Base-by-base conservation (phyloP, 2,329 filamentous ascomycete genomes). In the Hypoxylon sp. region DNA sequence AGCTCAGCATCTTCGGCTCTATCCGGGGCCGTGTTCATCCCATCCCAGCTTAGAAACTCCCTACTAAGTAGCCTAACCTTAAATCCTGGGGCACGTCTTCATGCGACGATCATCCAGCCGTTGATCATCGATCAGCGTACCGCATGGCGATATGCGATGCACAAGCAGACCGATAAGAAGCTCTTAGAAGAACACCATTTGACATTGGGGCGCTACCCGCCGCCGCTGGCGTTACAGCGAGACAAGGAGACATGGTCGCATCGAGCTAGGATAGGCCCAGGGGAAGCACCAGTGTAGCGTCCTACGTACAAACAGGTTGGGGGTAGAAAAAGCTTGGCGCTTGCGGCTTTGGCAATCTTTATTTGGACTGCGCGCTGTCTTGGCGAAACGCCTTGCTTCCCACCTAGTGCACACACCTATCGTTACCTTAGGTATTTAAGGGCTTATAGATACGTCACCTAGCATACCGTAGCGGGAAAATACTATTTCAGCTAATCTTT, bases 361-460 rank as follows among this genome's bases (percentile, higher is more conserved):
- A 70, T 70, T 70, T 68, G 65, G 55, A 70, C 68, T 59, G 56
- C 65, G 56, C 51, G 41, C 53, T 25, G 60, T 60, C 68, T 70
- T 70, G 65, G 68, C 68, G 64, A 67, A n/a, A 36, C 52, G 62
- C 56, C 17, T 25, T 23, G 48, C 23, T 52, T 21, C 14, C 11
- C 21, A 5, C 32, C 23, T 38, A 13, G 3, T 36, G 34, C 11
- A 14, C 36, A 38, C 25, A 17, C 23, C 5, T 25, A 25, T 5
- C 23, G n/a, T n/a, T n/a, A n/a, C n/a, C n/a, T n/a, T n/a, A n/a
- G n/a, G n/a, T n/a, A n/a, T n/a, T n/a, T n/a, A n/a, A n/a, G n/a
- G n/a, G n/a, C n/a, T n/a, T n/a, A n/a, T n/a, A n/a, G n/a, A n/a
- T n/a, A n/a, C n/a, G n/a, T n/a, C n/a, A n/a, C n/a, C n/a, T n/a